These are phyloP conservation scores for Alternaria triticina DNA, from an alignment of 2,329 filamentous ascomycete species.

Conservation along the genomic window DNA sequence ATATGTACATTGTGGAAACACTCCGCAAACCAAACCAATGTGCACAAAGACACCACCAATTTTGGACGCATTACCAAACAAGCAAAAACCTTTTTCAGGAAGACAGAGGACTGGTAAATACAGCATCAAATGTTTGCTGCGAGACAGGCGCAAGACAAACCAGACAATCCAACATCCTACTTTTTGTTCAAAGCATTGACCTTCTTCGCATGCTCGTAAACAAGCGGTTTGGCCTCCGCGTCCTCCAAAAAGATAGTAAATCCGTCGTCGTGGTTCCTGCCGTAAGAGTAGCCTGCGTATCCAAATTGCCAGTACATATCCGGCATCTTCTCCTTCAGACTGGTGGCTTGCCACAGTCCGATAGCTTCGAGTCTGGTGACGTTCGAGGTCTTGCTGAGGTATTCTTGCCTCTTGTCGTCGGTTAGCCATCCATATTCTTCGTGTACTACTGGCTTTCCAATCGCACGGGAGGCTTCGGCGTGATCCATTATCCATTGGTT, in stretches of 20 bases:
- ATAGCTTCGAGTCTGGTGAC: conserved; percentile 55
- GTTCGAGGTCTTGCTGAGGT: conserved; percentile 53
- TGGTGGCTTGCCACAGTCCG: conserved; percentile 59
- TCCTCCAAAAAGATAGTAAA: conserved; percentile 63
- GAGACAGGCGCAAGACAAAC: neutral
- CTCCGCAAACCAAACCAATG: neutral
- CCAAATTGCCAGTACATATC: conserved; percentile 66
- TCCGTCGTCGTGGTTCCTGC: conserved; percentile 62
- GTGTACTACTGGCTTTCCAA: conserved; percentile 61
- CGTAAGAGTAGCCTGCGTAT: conserved; percentile 59
- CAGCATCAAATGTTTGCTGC: neutral
- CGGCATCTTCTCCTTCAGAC: conserved; percentile 55
- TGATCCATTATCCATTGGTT: conserved; percentile 64
- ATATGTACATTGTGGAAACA: neutral
- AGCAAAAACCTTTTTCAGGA: neutral
- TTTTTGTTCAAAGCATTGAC: neutral
- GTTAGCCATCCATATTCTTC: conserved; percentile 64
- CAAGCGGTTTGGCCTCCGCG: conserved; percentile 1
- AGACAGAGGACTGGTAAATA: neutral
- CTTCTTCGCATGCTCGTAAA: neutral
- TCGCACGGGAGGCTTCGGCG: conserved; percentile 51
- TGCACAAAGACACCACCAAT: neutral
- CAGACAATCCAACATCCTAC: neutral
- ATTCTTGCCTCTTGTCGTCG: conserved; percentile 55
- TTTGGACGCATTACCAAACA: neutral